Percentiles rank a stretch among this genome's conserved stretches.
Conservation (phyloP, 192 early-diverging fungal species). For the Jimgerdemannia flammicorona region DNA sequence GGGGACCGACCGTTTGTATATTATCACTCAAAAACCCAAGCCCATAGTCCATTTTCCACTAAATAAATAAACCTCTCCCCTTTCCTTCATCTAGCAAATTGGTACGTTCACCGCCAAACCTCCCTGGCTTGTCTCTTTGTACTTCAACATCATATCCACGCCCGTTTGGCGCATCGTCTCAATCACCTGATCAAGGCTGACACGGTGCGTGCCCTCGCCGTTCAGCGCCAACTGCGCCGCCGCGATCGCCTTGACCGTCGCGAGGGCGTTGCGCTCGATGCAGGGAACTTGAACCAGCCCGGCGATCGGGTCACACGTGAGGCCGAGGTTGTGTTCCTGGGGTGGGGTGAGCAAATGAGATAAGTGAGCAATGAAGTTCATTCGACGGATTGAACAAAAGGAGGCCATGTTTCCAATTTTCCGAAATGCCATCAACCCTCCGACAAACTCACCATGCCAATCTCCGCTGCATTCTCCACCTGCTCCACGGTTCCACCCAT, state of each 20-base stretch:
- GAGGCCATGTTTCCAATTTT: constrained; percentile 17
- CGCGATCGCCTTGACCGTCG: constrained; percentile 93
- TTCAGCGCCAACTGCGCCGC: constrained; percentile 94
- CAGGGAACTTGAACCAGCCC: constrained; percentile 96
- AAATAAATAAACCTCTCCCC: background rate
- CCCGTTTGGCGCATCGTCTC: constrained; percentile 94
- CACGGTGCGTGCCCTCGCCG: constrained; percentile 86
- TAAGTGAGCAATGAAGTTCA: constrained; percentile 3
- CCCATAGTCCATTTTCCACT: background rate
- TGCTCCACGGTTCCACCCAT: constrained; percentile 90
- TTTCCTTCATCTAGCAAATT: constrained; percentile 41
- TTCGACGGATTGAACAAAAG: background rate
- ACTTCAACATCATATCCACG: constrained; percentile 90
- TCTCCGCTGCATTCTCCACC: constrained; percentile 96
- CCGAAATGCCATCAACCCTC: constrained; percentile 8
- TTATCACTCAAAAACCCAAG: no score
- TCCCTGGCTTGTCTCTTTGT: constrained; percentile 95
- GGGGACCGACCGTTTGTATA: no score
- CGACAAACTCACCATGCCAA: constrained; percentile 73
- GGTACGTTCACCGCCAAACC: constrained; percentile 92
- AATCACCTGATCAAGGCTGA: constrained; percentile 93
- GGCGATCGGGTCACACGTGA: constrained; percentile 87
- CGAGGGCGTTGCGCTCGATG: constrained; percentile 93
- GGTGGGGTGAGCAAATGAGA: background rate
- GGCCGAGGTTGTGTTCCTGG: constrained; percentile 70